phyloP scores from a whole-genome alignment of 1,284 basidiomycete genomes.

The Porodaedalea pini region DNA sequence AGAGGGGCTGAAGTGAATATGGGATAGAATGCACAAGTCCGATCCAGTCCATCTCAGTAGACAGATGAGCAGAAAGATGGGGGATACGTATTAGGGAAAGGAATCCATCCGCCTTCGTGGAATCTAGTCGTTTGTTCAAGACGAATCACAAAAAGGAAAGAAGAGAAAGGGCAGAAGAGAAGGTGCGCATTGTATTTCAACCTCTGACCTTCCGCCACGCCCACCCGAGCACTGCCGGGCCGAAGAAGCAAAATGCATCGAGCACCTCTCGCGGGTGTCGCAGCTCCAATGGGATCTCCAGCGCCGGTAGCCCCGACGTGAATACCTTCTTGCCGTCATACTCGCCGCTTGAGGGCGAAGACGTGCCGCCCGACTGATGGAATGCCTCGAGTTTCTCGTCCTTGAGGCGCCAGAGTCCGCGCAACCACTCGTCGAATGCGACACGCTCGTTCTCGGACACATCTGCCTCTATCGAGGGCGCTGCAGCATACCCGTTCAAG shows the following conservation, averaged over 20 bases:
- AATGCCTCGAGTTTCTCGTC: constrained; percentile 71
- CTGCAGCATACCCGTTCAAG: constrained; percentile 7
- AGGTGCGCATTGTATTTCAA: background rate
- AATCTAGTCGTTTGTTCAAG: background rate
- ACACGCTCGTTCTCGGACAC: constrained; percentile 66
- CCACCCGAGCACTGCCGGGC: constrained; percentile 54
- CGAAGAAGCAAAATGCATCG: constrained; percentile 67
- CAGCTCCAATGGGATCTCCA: constrained; percentile 61
- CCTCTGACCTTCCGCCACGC: constrained; percentile 34
- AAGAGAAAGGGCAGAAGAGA: background rate
- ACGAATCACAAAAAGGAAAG: background rate
- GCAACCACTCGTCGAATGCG: constrained; percentile 82
- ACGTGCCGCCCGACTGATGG: constrained; percentile 39
- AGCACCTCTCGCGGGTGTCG: constrained; percentile 50
- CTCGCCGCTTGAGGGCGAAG: background rate
- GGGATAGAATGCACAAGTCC: background rate
- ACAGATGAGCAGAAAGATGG: background rate
- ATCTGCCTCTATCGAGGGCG: constrained; percentile 47
- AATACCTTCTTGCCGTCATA: constrained; percentile 29
- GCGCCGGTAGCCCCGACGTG: constrained; percentile 27
- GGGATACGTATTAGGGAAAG: background rate
- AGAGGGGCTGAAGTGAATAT: no score
- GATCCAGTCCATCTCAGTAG: no score
- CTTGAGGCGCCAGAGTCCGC: constrained; percentile 80
- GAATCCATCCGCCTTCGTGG: background rate